Evolutionary conservation across 23 red algal species (phyloP).

Genomic region (Gracilaria caudata): DNA sequence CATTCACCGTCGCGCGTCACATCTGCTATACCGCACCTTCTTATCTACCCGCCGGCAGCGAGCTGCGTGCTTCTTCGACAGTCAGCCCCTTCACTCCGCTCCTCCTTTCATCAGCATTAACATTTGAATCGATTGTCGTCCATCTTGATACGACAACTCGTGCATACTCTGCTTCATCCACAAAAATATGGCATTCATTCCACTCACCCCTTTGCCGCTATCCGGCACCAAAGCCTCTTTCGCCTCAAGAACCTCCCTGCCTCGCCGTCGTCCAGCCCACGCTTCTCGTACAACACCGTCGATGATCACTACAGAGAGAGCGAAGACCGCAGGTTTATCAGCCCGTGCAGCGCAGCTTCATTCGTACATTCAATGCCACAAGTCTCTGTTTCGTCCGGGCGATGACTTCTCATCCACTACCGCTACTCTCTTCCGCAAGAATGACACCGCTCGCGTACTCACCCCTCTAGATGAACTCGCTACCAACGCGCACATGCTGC

Average conservation of each 20-base stretch:
- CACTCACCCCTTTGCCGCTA: slow-evolving; percentile 27
- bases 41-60: background rate
- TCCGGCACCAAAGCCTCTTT: background rate
- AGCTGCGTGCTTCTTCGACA: too few species aligned
- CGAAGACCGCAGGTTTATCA: slow-evolving; percentile 19
- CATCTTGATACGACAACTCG: background rate
- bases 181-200: slow-evolving; percentile 42
- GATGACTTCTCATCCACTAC: slow-evolving; percentile 68
- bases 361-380: slow-evolving; percentile 81
- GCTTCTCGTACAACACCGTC: background rate
- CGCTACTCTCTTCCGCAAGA: slow-evolving; percentile 81
- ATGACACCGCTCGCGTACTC: slow-evolving; percentile 76
- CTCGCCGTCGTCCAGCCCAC: background rate
- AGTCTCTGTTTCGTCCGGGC: slow-evolving; percentile 77
- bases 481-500: slow-evolving; percentile 64
- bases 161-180: background rate
- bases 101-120: too few species aligned
- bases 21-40: background rate
- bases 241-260: background rate
- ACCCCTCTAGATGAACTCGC: slow-evolving; percentile 79
- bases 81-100: too few species aligned
- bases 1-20: background rate
- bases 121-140: background rate
- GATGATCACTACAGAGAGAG: slow-evolving; percentile 44
- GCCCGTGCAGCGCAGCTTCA: slow-evolving; percentile 31